A percentile compares a stretch with the other conserved stretches of the same genome.
phyloP scores from a whole-genome alignment of 73 alveolate species.

The Uronychia binucleata region DNA sequence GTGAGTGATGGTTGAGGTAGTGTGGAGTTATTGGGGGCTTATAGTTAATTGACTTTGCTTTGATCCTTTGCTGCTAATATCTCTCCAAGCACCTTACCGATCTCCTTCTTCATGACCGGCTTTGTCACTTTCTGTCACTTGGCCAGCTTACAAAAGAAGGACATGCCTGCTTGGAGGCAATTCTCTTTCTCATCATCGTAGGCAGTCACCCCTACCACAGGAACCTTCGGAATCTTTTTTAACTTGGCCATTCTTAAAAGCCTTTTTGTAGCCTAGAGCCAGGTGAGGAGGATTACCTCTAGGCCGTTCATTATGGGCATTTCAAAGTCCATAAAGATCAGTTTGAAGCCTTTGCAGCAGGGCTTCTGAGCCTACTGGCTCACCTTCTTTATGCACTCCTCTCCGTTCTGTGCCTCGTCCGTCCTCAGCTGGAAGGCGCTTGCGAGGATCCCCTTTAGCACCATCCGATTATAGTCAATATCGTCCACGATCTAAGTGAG shows the following conservation, averaged over 20 bases:
- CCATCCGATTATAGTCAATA: conserved; percentile 7
- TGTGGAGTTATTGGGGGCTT: no score
- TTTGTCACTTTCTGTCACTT: no score
- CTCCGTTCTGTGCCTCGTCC: neutral
- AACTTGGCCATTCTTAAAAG: neutral
- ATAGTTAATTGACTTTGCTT: no score
- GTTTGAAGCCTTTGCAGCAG: neutral
- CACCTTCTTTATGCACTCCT: neutral
- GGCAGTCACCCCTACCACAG: neutral
- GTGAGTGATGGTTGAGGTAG: no score
- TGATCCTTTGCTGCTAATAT: no score
- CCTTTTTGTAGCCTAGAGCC: neutral
- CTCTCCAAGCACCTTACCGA: no score
- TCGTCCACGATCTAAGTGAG: conserved; percentile 9
- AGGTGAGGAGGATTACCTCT: neutral
- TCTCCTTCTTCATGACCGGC: no score
- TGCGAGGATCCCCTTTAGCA: neutral
- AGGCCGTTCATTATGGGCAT: conserved; percentile 14
- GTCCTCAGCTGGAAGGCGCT: neutral
- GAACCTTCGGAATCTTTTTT: no score
- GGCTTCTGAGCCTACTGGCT: neutral
- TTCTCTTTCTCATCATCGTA: neutral
- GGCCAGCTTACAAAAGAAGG: no score
- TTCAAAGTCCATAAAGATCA: conserved; percentile 8
- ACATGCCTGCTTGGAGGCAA: conserved; percentile 1